Evolutionary conservation across 2,329 filamentous ascomycete genomes (phyloP), one percentile per base, ranked within the genome.

Genomic region (Fulvia fulva): DNA sequence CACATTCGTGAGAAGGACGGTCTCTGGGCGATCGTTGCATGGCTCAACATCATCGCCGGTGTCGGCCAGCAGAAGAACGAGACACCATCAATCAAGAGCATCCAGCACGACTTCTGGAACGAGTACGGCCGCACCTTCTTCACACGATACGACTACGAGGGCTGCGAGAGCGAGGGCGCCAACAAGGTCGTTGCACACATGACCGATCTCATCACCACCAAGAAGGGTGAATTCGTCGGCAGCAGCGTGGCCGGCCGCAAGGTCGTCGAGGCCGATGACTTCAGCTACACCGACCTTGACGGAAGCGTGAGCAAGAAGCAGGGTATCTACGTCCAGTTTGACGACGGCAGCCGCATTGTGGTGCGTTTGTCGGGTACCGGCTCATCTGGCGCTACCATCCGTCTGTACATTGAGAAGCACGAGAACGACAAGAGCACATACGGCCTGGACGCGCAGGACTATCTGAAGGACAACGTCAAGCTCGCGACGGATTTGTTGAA

Each of bases 1-100:
- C 94, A 99, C 78, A 96, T 99, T 72, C 91, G 94, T 68, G 94
- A 99, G 81, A 99, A 99, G 84, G 94, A 99, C 72, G 94, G 94
- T 62, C 84, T 99, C 44, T 99, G 94, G 94, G 94, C 94, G 60
- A 85, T 99, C 62, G 89, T 97, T 55, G 94, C 94, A 30, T 99
- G 94, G 94, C 80, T 99, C 70, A 99, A 99, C 82, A 96, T 99
- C 76, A 95, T 99, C 70, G 94, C 94, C 61, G 93, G 90, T 65
- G 86, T 97, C 50, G 92, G 92, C 64, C 87, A 94, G 74, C 83
- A 91, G 74, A 88, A 89, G 21, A 86, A 81, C 59, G 87, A 89
- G 67, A 91, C 88, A 2, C 92, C 93, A 52, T 96, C 90, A 78
- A 97, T 99, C 77, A 89, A 89, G 72, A 88, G 92, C 76, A 97